Base-by-base conservation (phyloP, 306 rosid genomes). In the Castanea crenata region DNA sequence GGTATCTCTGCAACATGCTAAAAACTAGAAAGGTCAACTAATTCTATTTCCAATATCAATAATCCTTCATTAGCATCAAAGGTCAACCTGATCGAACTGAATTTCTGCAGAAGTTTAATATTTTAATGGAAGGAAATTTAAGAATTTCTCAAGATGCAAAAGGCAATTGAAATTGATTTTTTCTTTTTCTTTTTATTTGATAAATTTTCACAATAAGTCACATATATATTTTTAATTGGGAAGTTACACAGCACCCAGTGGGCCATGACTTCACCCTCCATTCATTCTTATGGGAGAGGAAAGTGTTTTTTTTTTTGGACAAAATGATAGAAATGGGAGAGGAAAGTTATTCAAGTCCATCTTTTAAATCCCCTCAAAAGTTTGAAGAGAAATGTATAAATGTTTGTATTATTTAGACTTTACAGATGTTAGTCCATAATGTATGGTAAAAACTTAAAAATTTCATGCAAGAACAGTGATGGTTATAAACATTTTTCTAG, bases 1-100 rank as follows among this genome's bases (percentile, higher is more conserved):
- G 97, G 88, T 83, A 94, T 92, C 91, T 92, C 98, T 76, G 97
- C 92, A 84, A 94, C 93, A 67, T 94, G 98, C 97, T 93, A 84
- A 81, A 68, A 71, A 71, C 27, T n/a, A 25, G 73, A 73, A 79
- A 74, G 54, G 64, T 78, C 9, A 84, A 71, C 73, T 63, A 57
- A 69, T 19, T 79, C 21, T 54, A 64, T 63, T 57, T 55, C 71
- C 73, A 51, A 72, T 21, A 74, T 29, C 35, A 55, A n/a, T 14
- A 75, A 32, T 19, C 59, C 68, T 35, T 64, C 54, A 12, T n/a
- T 6, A 34, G 2, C 74, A 19, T 32, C 52, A 76, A 38, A 35
- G 52, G 8, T 78, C 81, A 54, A 11, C 5, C 56, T 21, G 15
- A n/a, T 59, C 12, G 14, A 38, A 41, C 35, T 46, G 62, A 41